Conservation (phyloP, 1,139 yeast genomes). For the Kluyveromyces sp. region DNA sequence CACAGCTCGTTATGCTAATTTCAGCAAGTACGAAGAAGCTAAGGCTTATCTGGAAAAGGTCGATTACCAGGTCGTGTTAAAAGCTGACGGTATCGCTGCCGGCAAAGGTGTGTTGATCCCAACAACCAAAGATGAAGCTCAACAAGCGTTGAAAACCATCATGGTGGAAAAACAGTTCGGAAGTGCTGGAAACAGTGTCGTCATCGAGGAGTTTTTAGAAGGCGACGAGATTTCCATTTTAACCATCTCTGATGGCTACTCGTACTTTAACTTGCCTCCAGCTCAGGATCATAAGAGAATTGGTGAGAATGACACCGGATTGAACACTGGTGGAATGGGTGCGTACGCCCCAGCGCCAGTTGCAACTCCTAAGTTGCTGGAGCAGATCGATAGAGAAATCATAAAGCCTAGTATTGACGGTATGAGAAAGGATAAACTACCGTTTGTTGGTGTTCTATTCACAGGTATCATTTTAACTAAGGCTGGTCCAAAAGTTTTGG, state of each 20-base stretch:
- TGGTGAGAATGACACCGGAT: conserved; percentile 88
- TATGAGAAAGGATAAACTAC: conserved; percentile 91
- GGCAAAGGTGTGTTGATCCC: conserved; percentile 98
- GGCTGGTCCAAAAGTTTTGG: conserved; percentile 85
- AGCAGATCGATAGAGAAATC: conserved; percentile 62
- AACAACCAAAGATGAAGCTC: conserved; percentile 73
- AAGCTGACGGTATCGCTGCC: conserved; percentile 97
- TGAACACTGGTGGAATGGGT: conserved; percentile 99
- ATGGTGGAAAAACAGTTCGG: conserved; percentile 92
- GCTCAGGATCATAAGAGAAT: conserved; percentile 98
- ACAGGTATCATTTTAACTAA: conserved; percentile 93
- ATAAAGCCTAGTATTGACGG: conserved; percentile 92
- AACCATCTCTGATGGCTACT: conserved; percentile 91
- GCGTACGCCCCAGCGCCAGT: conserved; percentile 99
- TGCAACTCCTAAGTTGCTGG: conserved; percentile 66
- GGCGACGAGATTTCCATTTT: conserved; percentile 95
- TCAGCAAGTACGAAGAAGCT: conserved; percentile 70
- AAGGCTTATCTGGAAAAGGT: conserved; percentile 57
- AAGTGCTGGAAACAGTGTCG: conserved; percentile 91
- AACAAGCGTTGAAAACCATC: conserved; percentile 73
- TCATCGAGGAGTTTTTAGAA: conserved; percentile 89
- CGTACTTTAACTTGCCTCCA: conserved; percentile 84
- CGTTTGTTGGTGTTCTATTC: conserved; percentile 92
- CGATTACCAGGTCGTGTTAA: conserved; percentile 78
- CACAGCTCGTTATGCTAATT: conserved; percentile 83